Evolutionary conservation across 192 early-diverging fungal species (phyloP), one percentile per base, ranked within the genome.

Genomic region (Podila clonocystis): DNA sequence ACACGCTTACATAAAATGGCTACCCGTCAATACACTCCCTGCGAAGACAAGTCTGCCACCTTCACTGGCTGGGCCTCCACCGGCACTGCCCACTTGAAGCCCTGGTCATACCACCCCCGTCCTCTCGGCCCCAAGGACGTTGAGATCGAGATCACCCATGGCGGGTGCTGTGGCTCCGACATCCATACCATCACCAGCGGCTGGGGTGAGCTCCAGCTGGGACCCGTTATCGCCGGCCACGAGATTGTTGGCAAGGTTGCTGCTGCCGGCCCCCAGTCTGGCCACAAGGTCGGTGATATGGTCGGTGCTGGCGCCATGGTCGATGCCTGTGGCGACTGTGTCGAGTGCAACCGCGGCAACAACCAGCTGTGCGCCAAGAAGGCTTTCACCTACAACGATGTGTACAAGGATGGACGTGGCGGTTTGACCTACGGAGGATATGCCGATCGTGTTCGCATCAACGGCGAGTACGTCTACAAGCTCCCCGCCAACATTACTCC

Each of bases 91-190:
- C 45, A 50, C n/a, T 34, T 82, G 33, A 69, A 85, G 79, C 79
- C 82, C 30, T 88, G 85, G 74, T 72, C 79, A 3, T 91, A 91
- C 78, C 85, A 65, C 62, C 89, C 91, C 12, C 89, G 89, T 22
- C 87, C 89, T 1, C 68, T 91, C 1, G 89, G 89, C 9, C 73
- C 74, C 15, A 79, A 91, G 74, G 91, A 91, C 71, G 87, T 95
- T 41, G 90, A 92, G 74, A 93, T 96, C 62, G 83, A 93, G 82
- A 91, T 95, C 67, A 82, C 87, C 20, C 89, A 91, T 82, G 91
- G 92, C 69, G 93, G 93, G 49, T 90, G 95, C 63, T 95, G 94
- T 72, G 91, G 90, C 58, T 89, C 89, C 9, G 94, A 95, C 74
- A 67, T 94, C 58, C 92, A 95, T 85, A 91, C 87, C 41, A 82